Conservation (phyloP, 2,329 filamentous ascomycete genomes). For the Alternaria rosae region DNA sequence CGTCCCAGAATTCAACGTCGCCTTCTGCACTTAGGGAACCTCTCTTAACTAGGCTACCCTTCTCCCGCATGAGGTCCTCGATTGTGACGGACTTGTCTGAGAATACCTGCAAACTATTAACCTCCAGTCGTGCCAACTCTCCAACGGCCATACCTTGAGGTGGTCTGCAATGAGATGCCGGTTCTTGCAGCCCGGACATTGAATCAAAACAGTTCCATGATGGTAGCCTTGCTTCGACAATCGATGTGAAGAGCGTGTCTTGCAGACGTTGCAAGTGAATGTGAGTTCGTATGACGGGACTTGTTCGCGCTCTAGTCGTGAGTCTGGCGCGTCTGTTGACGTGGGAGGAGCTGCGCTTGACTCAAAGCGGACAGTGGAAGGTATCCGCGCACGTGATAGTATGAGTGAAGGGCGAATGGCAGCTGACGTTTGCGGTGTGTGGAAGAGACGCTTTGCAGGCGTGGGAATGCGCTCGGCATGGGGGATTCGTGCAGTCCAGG, state of each 20-base stretch:
- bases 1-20: slow-evolving; percentile 93
- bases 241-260: slow-evolving; percentile 78
- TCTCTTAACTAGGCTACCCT: slow-evolving; percentile 76
- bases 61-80: slow-evolving; percentile 78
- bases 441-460: slow-evolving; percentile 32
- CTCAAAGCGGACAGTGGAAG: slow-evolving; percentile 31
- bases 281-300: slow-evolving; percentile 82
- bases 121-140: neutral
- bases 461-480: slow-evolving; percentile 34
- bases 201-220: slow-evolving; percentile 84
- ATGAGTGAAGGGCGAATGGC: slow-evolving; percentile 25
- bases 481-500: slow-evolving; percentile 20
- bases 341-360: slow-evolving; percentile 34
- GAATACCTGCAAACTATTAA: slow-evolving; percentile 65
- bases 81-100: slow-evolving; percentile 73
- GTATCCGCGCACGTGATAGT: slow-evolving; percentile 16
- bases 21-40: slow-evolving; percentile 77
- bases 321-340: slow-evolving; percentile 41
- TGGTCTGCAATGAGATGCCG: slow-evolving; percentile 94
- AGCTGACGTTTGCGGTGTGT: slow-evolving; percentile 40
- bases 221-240: slow-evolving; percentile 97
- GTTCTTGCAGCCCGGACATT: slow-evolving; percentile 84
- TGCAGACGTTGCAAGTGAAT: slow-evolving; percentile 92
- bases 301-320: slow-evolving; percentile 48
- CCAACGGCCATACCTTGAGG: slow-evolving; percentile 61